Base-by-base conservation (phyloP, 331 rosid species). In the Rhamnella rubrinervis region DNA sequence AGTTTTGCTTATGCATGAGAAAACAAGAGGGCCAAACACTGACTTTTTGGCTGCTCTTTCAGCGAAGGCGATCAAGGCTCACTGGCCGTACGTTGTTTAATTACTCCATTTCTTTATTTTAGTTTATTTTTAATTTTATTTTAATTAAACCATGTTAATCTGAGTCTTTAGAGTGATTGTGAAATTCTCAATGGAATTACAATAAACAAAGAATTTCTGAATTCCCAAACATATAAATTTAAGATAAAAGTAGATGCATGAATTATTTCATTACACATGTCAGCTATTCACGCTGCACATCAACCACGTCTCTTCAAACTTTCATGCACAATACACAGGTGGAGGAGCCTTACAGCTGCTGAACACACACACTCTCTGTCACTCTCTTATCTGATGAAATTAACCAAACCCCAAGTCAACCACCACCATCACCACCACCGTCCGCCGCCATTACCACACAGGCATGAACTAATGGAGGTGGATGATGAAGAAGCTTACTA, bases 281-380 rank as follows among this genome's bases (percentile, higher is more conserved):
- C 78, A 63, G 15, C 68, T 66, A 19, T 37, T 59, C 65, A 68
- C 63, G 80, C 82, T 55, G 21, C 38, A 59, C 55, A 41, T 75
- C 74, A 78, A 72, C 88, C 84, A 77, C 84, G 76, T 71, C 52
- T 52, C 75, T 19, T 68, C 23, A 8, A 67, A 50, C 35, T 70
- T 68, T 26, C 78, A 82, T 74, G 84, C 81, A 72, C 37, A 56
- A 6, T 78, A 68, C 84, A 77, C 92, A 83, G 65, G 84, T 83
- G 71, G 67, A 59, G 71, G 65, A 59, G 67, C 69, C 59, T 15
- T 37, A 59, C 56, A 6, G 26, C 79, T 59, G 31, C 44, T 21
- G 8, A 20, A n/a, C 19, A 7, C 23, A 38, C 38, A 10, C 37
- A 58, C 35, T 59, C 75, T 0, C 23, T 23, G n/a, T n/a, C n/a